Percentiles rank a stretch among this genome's conserved stretches.
Evolutionary conservation across 2,329 filamentous ascomycete species (phyloP).

Genomic region (Talaromyces rugulosus): DNA sequence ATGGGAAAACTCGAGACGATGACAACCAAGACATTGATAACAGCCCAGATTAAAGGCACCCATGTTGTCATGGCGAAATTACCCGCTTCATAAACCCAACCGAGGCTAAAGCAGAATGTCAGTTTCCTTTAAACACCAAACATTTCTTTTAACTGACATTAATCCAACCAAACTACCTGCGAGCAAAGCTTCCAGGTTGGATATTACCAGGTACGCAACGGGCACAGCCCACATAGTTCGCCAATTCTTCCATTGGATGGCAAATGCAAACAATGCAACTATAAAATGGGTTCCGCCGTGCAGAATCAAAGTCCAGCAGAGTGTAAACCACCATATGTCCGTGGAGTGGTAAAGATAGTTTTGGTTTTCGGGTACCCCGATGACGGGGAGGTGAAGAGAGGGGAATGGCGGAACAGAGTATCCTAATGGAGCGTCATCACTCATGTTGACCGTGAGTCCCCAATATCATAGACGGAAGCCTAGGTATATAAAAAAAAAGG

Average conservation of each 20-base stretch:
- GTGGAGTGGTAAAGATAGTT: constrained; percentile 66
- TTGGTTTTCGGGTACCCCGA: constrained; percentile 52
- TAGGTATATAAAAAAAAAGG: neutral
- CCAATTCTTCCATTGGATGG: constrained; percentile 58
- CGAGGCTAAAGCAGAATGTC: constrained; percentile 52
- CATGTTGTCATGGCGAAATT: constrained; percentile 91
- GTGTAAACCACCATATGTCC: constrained; percentile 83
- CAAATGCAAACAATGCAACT: constrained; percentile 66
- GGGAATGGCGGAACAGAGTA: constrained; percentile 73
- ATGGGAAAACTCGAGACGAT: constrained; percentile 90
- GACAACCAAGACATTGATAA: constrained; percentile 76
- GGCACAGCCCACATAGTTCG: constrained; percentile 65
- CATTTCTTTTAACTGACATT: constrained; percentile 55
- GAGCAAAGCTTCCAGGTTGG: constrained; percentile 70
- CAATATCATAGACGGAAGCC: neutral
- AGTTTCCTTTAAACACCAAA: neutral
- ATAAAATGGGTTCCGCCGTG: constrained; percentile 71
- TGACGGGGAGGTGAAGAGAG: constrained; percentile 72
- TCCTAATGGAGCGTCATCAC: constrained; percentile 47
- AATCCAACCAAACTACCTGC: constrained; percentile 78
- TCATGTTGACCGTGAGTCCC: constrained; percentile 9
- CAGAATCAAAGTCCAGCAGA: constrained; percentile 80
- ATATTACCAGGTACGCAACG: constrained; percentile 65
- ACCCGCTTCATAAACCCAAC: constrained; percentile 74
- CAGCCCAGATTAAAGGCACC: constrained; percentile 85